Percentiles rank a stretch among this genome's conserved stretches.
Conservation (phyloP, 768 basidiomycete species). For the Russula ochroleuca region DNA sequence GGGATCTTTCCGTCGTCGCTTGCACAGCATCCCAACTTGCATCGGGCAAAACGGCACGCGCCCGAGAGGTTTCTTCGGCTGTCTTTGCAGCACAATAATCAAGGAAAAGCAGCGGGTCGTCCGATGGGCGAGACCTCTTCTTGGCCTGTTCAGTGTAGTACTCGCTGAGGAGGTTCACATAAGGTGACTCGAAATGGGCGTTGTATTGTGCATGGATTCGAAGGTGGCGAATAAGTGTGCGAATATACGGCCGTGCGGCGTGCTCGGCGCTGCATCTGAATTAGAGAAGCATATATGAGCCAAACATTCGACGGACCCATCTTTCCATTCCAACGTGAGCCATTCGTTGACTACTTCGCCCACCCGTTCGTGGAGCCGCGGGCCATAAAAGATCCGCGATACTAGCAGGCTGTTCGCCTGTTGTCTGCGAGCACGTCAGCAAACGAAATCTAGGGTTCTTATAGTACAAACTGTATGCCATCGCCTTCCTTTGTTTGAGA, state of each 20-base stretch:
- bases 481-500: constrained; percentile 38
- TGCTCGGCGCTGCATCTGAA: constrained; percentile 37
- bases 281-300: background rate
- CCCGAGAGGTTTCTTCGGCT: constrained; percentile 55
- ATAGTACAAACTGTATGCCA: constrained; percentile 29
- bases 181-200: constrained; percentile 51
- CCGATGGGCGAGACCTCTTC: constrained; percentile 36
- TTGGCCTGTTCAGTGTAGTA: constrained; percentile 55
- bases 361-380: background rate
- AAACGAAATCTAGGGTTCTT: background rate
- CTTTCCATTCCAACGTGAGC: constrained; percentile 24
- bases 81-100: constrained; percentile 43
- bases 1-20: constrained; percentile 49
- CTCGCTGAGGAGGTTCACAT: constrained; percentile 45
- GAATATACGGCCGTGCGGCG: constrained; percentile 41
- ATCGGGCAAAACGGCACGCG: constrained; percentile 46
- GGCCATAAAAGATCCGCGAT: constrained; percentile 17
- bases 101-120: constrained; percentile 53
- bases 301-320: constrained; percentile 16
- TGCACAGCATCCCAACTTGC: constrained; percentile 48
- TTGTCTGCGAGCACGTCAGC: constrained; percentile 15
- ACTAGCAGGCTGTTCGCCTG: constrained; percentile 14
- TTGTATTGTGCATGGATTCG: constrained; percentile 53
- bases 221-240: constrained; percentile 53
- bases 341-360: constrained; percentile 17